Conservation (phyloP, 192 early-diverging fungal species). For the Lobosporangium transversale region DNA sequence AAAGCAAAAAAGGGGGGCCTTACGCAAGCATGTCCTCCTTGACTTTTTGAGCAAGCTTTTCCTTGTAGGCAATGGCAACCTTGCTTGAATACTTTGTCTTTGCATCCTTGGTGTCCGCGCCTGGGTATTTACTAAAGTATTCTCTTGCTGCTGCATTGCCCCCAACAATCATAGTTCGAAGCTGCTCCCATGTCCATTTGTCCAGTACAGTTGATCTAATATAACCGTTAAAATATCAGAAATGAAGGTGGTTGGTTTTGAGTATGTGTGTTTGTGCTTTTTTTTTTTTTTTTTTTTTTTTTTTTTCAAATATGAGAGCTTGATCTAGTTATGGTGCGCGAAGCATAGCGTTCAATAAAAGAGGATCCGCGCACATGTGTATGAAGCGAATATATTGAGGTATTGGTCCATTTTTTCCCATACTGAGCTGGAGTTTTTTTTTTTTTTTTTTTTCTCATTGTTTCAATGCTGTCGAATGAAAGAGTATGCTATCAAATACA, state of each 20-base stretch:
- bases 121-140: slow-evolving; percentile 79
- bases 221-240: too few relatives aligned
- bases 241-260: too few relatives aligned
- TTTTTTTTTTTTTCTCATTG: too few relatives aligned
- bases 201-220: slow-evolving; percentile 88
- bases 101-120: slow-evolving; percentile 69
- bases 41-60: slow-evolving; percentile 72
- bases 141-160: slow-evolving; percentile 88
- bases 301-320: too few relatives aligned
- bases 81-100: slow-evolving; percentile 84
- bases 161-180: slow-evolving; percentile 86
- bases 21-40: slow-evolving; percentile 75
- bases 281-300: too few relatives aligned
- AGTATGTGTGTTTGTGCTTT: too few relatives aligned
- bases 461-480: too few relatives aligned
- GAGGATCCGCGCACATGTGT: slow-evolving; percentile 2
- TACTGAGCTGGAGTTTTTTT: too few relatives aligned
- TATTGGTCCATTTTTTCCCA: too few relatives aligned
- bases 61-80: slow-evolving; percentile 82
- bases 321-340: too few relatives aligned
- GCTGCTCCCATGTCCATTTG: slow-evolving; percentile 92
- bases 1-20: slow-evolving; percentile 12
- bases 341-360: neutral
- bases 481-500: too few relatives aligned
- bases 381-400: too few relatives aligned